Conservation (phyloP, 768 basidiomycete genomes). For the Guyanaporus albipodus region DNA sequence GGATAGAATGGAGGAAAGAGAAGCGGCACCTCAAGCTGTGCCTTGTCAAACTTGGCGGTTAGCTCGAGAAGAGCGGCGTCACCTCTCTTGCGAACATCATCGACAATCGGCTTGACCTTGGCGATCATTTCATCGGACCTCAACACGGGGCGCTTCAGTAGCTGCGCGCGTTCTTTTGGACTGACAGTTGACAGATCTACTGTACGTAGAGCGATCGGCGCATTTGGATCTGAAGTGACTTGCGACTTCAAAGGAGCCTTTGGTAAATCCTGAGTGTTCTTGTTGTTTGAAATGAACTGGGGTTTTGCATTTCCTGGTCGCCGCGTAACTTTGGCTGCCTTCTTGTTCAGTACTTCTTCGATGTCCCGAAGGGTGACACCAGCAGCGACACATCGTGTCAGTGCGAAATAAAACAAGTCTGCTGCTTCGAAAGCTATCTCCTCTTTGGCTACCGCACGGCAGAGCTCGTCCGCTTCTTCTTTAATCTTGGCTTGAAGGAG, state of each 20-base stretch:
- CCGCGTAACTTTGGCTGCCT: conserved; percentile 83
- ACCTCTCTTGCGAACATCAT: conserved; percentile 76
- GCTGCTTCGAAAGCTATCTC: conserved; percentile 95
- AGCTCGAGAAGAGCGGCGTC: conserved; percentile 84
- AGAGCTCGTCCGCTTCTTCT: conserved; percentile 99
- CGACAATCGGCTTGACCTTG: conserved; percentile 93
- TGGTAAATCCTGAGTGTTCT: conserved; percentile 21
- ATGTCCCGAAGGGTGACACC: conserved; percentile 84
- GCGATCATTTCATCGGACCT: conserved; percentile 59
- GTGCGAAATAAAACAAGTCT: conserved; percentile 88
- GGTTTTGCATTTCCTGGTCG: conserved; percentile 91
- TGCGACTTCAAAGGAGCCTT: conserved; percentile 28
- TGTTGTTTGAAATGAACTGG: conserved; percentile 48
- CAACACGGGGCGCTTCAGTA: conserved; percentile 87
- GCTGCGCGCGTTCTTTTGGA: conserved; percentile 51
- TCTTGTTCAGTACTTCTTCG: conserved; percentile 76
- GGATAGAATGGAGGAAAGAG: conserved; percentile 71
- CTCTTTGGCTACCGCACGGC: conserved; percentile 68
- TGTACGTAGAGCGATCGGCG: conserved; percentile 74
- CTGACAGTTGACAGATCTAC: conserved; percentile 51
- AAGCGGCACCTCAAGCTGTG: conserved; percentile 61
- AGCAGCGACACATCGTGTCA: conserved; percentile 77
- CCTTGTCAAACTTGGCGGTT: conserved; percentile 93
- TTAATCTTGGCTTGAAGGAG: conserved; percentile 92
- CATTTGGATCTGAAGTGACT: conserved; percentile 28